A percentile compares a stretch with the other conserved stretches of the same genome.
phyloP scores from a whole-genome alignment of 202 grass and related monocot genomes.

The Digitaria exilis region DNA sequence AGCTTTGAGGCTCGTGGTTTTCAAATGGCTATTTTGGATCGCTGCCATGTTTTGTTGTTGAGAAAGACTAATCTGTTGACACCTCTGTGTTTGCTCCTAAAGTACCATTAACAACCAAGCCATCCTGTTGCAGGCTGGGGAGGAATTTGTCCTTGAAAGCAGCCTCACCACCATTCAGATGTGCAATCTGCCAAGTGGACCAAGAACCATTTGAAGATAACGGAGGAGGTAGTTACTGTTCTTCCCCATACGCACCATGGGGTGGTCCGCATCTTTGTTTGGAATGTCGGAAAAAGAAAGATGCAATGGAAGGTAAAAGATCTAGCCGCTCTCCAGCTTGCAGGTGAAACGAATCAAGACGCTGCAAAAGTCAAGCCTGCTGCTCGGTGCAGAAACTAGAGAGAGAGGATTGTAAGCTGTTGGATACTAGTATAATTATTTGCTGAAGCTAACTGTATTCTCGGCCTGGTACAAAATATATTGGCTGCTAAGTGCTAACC shows the following conservation, averaged over 20 bases:
- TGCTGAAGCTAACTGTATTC: constrained; percentile 52
- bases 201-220: constrained; percentile 60
- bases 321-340: constrained; percentile 53
- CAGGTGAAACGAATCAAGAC: constrained; percentile 53
- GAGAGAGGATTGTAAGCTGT: constrained; percentile 30
- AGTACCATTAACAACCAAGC: constrained; percentile 2
- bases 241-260: constrained; percentile 42
- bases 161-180: constrained; percentile 54
- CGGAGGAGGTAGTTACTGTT: constrained; percentile 47
- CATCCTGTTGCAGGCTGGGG: constrained; percentile 60
- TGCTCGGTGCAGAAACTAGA: constrained; percentile 49
- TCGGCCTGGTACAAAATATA: constrained; percentile 32
- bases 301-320: constrained; percentile 90
- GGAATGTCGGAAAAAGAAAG: constrained; percentile 93
- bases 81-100: not conserved
- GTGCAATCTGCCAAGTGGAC: constrained; percentile 87
- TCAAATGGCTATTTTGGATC: not conserved
- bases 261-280: constrained; percentile 80
- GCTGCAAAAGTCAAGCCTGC: constrained; percentile 15
- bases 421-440: constrained; percentile 37
- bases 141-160: constrained; percentile 73
- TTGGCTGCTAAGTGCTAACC: constrained; percentile 60
- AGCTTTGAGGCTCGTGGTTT: not conserved
- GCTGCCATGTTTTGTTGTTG: not conserved
- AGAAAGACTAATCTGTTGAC: not conserved